Conservation (phyloP, 2,329 filamentous ascomycete species). For the Penicillium brasilianum region DNA sequence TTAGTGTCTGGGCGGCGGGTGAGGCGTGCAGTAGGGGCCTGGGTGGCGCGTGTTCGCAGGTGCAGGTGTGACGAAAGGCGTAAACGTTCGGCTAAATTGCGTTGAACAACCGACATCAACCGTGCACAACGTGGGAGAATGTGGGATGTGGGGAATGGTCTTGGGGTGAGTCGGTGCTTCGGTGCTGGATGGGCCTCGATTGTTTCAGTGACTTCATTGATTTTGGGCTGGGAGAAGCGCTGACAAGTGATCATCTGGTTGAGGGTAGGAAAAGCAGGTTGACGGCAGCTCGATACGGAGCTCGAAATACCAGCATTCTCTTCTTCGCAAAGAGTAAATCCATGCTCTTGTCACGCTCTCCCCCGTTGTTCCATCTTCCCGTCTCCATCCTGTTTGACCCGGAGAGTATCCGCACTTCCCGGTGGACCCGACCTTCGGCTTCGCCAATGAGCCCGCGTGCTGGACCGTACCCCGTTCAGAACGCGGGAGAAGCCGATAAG, state of each 20-base stretch:
- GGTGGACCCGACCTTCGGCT: background rate
- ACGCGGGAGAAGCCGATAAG: background rate
- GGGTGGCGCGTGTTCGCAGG: background rate
- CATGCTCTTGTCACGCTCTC: background rate
- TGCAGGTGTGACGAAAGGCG: background rate
- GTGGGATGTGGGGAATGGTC: background rate
- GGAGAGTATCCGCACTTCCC: background rate
- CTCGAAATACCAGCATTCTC: background rate
- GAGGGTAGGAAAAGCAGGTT: background rate
- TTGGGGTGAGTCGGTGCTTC: background rate
- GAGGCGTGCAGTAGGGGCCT: background rate
- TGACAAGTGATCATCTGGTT: background rate
- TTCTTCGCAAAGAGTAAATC: background rate
- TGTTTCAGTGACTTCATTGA: background rate
- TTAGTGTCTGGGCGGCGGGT: background rate
- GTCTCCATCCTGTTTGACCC: background rate
- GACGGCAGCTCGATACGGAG: background rate
- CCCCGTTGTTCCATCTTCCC: background rate
- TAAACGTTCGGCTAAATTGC: background rate
- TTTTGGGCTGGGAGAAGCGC: too few relatives aligned
- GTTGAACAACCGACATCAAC: background rate
- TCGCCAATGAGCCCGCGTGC: background rate
- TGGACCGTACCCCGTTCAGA: background rate
- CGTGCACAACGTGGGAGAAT: background rate
- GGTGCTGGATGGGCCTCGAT: background rate